Base-by-base conservation (phyloP, 2,329 filamentous ascomycete species). In the Penicillium digitatum region DNA sequence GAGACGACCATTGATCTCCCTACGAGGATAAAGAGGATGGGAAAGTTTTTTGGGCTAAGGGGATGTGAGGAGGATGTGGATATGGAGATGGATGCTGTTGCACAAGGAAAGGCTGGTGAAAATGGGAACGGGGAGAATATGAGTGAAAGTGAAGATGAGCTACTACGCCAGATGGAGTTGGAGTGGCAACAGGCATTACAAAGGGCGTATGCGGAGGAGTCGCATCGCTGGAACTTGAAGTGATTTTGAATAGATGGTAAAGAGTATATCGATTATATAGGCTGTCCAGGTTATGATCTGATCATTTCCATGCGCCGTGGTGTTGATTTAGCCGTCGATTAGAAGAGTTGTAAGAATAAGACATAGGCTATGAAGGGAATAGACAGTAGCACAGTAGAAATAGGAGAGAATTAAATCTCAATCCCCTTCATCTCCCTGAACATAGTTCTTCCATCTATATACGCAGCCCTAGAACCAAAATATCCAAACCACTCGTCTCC, bases 401-500 rank as follows among this genome's bases (percentile, higher is more conserved):
- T 16, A 22, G 11, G 2, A n/a, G 14, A 42, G 24, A 42, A 22
- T 22, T 1, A 2, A n/a, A 40, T 42, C 40, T 42, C 42, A 49
- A 42, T 40, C 16, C 8, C 14, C 26, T 39, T 3, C 24, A 22
- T 6, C 24, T 5, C 24, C 35, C 26, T 16, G 1, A 34, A 16
- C 8, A 34, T 3, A 31, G 7, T 10, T 5, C 16, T 18, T n/a
- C 3, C 16, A 9, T 24, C 8, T n/a, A n/a, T n/a, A n/a, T n/a
- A n/a, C n/a, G n/a, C 16, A 27, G 12, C 16, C n/a, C 26, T 9
- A 26, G 11, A 43, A 49, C 22, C 16, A 46, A 52, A 66, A 3
- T 58, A 38, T 54, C 45, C 76, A 64, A 76, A 38, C 87, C 87
- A 43, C 80, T 91, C 58, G 86, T 91, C 66, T 85, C 80, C n/a